Evolutionary conservation across 805 yeast genomes (phyloP), one percentile per base, ranked within the genome.

Genomic region (Wilhelminamyces savonicus): DNA sequence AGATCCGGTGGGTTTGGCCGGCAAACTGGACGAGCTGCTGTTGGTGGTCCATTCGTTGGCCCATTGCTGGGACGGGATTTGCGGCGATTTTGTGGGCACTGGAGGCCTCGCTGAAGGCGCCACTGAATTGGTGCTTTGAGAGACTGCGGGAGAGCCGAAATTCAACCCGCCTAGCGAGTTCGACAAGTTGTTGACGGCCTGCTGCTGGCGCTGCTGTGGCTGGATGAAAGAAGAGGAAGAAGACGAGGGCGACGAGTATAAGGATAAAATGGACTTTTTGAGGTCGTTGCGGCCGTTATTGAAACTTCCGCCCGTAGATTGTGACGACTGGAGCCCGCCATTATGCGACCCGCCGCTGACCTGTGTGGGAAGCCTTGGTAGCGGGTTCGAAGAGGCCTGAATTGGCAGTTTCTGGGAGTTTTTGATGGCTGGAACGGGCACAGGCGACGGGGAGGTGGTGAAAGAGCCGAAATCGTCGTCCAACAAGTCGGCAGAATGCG

Each of bases 181-280:
- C 10, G 43, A 29, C 30, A 46, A 30, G 22, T 28, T 35, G 27
- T 43, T 33, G 21, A 32, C 35, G 42, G 7, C 46, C 28, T 21
- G 52, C 39, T 11, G 51, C 21, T 30, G 32, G 28, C 15, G 6
- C 24, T 30, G 29, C 21, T 35, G 47, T 8, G 44, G 50, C 33
- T 50, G 58, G 13, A 44, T 36, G 35, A 56, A 48, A 30, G 54
- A 51, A 8, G 60, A 54, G 13, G 63, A 56, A 13, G 80, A 82
- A 2, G 83, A 54, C 2, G 67, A 54, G 13, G 69, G 69, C 10
- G 66, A 72, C 1, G 94, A 75, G 54, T 92, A 92, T 30, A 92
- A 68, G 15, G 97, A 86, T 35, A 92, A 60, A 36, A 92, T 92
- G 1, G 96, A 85, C 59, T 85, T 85, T 51, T 92, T 92, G 54